Conservation (phyloP, 169 alveolate genomes). For the Haemoproteus tartakovskyi region DNA sequence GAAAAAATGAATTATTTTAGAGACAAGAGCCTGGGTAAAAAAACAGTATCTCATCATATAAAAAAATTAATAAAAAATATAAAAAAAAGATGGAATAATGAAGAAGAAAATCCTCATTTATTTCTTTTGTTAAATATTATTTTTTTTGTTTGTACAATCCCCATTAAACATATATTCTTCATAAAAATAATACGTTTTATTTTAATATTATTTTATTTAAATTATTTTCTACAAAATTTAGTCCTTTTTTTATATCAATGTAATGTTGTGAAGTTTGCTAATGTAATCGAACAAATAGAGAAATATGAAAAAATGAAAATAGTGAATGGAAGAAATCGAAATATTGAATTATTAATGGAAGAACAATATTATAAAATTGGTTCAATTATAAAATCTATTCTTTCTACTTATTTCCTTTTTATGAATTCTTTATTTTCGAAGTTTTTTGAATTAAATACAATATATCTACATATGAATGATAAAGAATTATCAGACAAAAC, state of each 20-base stretch:
- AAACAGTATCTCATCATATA: too few relatives aligned
- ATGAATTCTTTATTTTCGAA: neutral
- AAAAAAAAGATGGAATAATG: neutral
- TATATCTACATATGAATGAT: too few relatives aligned
- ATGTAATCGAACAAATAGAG: neutral
- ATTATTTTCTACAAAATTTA: slow-evolving; percentile 1
- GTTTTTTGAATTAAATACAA: neutral
- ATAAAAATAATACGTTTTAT: slow-evolving; percentile 2
- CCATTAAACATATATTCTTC: neutral
- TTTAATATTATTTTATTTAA: neutral
- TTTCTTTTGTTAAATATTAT: neutral
- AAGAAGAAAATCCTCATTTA: too few relatives aligned
- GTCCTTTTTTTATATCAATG: slow-evolving; percentile 2
- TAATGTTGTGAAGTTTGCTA: slow-evolving; percentile 5
- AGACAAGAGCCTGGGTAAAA: too few relatives aligned
- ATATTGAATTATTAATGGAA: neutral
- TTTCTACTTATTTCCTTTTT: slow-evolving; percentile 3
- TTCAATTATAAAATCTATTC: slow-evolving; percentile 5
- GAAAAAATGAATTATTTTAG: too few relatives aligned
- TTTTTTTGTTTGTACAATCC: neutral
- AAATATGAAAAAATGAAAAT: neutral
- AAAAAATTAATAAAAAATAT: neutral
- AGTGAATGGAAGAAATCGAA: neutral
- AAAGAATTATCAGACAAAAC: too few relatives aligned
- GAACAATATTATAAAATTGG: slow-evolving; percentile 1